Conservation (phyloP, 164 flowering plant genomes). For the Magnolia changhungtana region DNA sequence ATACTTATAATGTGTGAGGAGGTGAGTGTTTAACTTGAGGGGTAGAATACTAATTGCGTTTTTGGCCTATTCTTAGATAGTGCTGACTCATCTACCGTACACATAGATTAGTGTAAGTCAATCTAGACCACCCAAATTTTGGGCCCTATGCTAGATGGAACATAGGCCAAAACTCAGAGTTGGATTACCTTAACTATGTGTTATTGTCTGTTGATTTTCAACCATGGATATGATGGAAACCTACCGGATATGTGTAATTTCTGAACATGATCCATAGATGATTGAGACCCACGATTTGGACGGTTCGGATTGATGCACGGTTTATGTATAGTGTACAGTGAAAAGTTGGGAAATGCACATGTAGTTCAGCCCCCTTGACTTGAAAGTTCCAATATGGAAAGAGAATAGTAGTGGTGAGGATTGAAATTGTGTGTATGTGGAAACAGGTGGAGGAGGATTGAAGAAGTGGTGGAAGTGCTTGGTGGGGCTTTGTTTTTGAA, state of each 20-base stretch:
- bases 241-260: neutral
- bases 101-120: neutral
- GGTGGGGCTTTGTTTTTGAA: slow-evolving; percentile 6
- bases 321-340: neutral
- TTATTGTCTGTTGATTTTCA: too few species aligned
- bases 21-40: neutral
- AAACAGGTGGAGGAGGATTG: neutral
- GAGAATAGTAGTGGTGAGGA: slow-evolving; percentile 9
- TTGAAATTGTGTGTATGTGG: slow-evolving; percentile 2
- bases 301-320: neutral
- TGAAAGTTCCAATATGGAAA: slow-evolving; percentile 5
- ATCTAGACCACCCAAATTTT: neutral
- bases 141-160: neutral
- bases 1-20: neutral
- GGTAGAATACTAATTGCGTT: neutral
- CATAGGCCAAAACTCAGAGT: neutral
- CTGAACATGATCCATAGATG: neutral
- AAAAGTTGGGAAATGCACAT: neutral
- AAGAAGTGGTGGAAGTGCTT: neutral
- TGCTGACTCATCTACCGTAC: neutral
- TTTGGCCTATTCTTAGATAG: too few species aligned
- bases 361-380: slow-evolving; percentile 7
- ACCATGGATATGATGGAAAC: too few species aligned
- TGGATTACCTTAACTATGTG: neutral
- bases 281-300: too few species aligned